Evolutionary conservation across 2,329 filamentous ascomycete genomes (phyloP).

Genomic region (Nigrospora oryzae): DNA sequence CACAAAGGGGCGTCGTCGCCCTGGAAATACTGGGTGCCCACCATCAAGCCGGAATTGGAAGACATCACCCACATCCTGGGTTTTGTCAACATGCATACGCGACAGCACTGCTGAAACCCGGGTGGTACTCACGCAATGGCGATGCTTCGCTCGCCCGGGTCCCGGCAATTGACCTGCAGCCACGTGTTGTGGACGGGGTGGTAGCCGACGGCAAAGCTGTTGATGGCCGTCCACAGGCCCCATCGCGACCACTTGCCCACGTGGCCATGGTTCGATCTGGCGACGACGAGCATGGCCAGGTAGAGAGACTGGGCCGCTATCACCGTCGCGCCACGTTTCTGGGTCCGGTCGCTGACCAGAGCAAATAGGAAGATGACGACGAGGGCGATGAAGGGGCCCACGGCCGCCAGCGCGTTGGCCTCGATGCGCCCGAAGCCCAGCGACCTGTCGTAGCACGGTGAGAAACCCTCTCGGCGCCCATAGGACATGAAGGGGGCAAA

Average conservation of each 20-base stretch:
- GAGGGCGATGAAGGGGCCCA: constrained; percentile 33
- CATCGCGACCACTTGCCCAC: constrained; percentile 39
- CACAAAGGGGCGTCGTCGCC: constrained; percentile 30
- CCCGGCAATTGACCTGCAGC: constrained; percentile 41
- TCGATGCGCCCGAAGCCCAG: constrained; percentile 34
- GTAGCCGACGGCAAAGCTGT: constrained; percentile 42
- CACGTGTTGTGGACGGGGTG: constrained; percentile 45
- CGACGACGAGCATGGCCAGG: constrained; percentile 31
- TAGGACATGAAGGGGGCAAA: neutral
- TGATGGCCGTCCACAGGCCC: constrained; percentile 42
- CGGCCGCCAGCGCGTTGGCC: constrained; percentile 37
- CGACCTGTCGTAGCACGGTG: constrained; percentile 14
- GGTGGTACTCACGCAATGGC: constrained; percentile 31
- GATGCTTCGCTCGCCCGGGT: constrained; percentile 36
- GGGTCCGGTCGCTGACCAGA: constrained; percentile 36
- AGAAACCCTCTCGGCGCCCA: neutral
- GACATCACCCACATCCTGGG: constrained; percentile 36
- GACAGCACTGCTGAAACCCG: no score
- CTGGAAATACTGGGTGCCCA: constrained; percentile 40
- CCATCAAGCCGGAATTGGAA: constrained; percentile 41
- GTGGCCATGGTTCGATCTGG: constrained; percentile 29
- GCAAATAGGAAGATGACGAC: constrained; percentile 38
- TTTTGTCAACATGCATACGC: neutral
- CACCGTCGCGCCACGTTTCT: constrained; percentile 32
- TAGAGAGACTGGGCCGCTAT: constrained; percentile 35